Evolutionary conservation across 208 protist genomes (phyloP), one percentile per base, ranked within the genome.

Genomic region (Trypanosoma grayi): DNA sequence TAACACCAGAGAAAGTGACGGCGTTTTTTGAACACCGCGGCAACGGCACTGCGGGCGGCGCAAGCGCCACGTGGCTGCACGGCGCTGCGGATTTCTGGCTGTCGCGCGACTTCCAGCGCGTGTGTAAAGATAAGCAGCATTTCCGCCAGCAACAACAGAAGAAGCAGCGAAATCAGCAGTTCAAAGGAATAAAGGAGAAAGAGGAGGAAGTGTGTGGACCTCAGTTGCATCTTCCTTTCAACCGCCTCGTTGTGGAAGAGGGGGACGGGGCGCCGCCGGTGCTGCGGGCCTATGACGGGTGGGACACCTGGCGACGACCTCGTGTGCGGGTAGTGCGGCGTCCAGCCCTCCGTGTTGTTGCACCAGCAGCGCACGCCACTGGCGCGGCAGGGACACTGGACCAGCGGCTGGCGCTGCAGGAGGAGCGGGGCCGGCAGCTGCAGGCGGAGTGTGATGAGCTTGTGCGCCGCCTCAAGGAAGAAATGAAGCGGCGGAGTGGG

Each of bases 391-490:
- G 44, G 9, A 55, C 52, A 43, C 18, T 52, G 10, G 68, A 48
- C 2, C 61, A 75, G 46, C 31, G 69, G 24, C 41, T 82, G 31
- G 73, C 54, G 4, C 39, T 52, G 44, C 75, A 70, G 45, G 55
- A 85, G 56, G 73, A 51, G 54, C 44, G 67, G 25, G 66, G 74
- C 22, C 58, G 66, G n/a, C 33, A 36, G 41, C 43, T 91, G 64
- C 77, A 87, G 67, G 70, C 64, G 39, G 72, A 83, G 60, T 91
- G 84, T 48, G 73, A 83, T 61, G 73, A 67, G n/a, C 51, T 91
- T 31, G 73, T 87, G 24, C 68, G 61, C 24, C 44, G 60, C 43
- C 48, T 90, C 16, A 77, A 72, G 37, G 27, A 11, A 2, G 25
- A 68, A 36, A 52, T 75, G 40, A 27, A 54, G 7, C 25, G 25